Conservation (phyloP, 768 basidiomycete genomes). For the Macrocybe gigantea region DNA sequence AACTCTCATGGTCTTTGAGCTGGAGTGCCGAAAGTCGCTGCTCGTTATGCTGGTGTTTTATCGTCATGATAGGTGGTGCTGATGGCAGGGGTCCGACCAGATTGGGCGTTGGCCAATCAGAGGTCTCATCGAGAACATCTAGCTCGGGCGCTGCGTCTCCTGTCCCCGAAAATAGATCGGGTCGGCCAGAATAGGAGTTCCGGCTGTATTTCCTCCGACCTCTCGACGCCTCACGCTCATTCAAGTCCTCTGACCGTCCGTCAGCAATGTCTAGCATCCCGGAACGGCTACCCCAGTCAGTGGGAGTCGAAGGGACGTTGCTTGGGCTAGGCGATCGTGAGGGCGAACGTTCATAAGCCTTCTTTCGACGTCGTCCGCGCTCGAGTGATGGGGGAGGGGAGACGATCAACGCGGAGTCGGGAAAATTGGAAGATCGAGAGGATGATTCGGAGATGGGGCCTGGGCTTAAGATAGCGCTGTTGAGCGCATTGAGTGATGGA, state of each 20-base stretch:
- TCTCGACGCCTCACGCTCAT: constrained; percentile 11
- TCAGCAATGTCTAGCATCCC: not conserved
- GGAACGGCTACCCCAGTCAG: constrained; percentile 20
- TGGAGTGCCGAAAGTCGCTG: too few species aligned
- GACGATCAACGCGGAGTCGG: constrained; percentile 18
- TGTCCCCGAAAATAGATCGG: constrained; percentile 6
- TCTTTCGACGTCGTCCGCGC: constrained; percentile 18
- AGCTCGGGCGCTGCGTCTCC: constrained; percentile 9
- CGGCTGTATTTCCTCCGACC: constrained; percentile 11
- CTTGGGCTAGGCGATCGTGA: constrained; percentile 47
- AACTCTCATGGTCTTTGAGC: too few species aligned
- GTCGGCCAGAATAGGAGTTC: not conserved
- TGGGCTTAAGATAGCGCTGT: constrained; percentile 8
- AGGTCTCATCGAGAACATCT: constrained; percentile 13
- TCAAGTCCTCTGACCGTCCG: constrained; percentile 14
- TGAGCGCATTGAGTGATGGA: constrained; percentile 14
- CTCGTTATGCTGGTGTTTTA: too few species aligned
- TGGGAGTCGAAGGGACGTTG: constrained; percentile 39
- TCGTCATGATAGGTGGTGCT: too few species aligned
- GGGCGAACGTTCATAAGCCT: not conserved
- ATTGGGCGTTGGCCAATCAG: constrained; percentile 6
- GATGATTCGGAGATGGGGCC: constrained; percentile 19
- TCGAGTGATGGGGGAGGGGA: constrained; percentile 23
- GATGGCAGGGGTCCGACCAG: not conserved
- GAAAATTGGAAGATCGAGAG: constrained; percentile 16